Conservation (phyloP, 345 rosid genomes). For the Eucalyptus urophylla region DNA sequence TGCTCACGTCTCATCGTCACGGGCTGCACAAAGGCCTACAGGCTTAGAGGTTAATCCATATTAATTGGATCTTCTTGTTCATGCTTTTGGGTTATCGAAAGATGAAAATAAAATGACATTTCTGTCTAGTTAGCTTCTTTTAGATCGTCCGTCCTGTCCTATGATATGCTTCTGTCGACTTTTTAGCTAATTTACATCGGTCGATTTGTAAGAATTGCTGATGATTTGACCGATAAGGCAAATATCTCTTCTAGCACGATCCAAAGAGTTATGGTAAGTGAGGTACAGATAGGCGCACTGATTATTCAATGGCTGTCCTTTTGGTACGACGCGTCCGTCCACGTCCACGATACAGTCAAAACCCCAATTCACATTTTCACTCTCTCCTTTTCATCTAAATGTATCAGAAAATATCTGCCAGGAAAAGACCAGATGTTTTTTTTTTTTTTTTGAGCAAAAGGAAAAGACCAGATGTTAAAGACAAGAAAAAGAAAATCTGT, state of each 20-base stretch:
- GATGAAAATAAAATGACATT: background rate
- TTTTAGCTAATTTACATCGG: background rate
- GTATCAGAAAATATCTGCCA: background rate
- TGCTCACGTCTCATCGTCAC: background rate
- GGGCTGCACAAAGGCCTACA: background rate
- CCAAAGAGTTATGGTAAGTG: background rate
- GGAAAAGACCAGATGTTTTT: background rate
- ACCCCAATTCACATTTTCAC: background rate
- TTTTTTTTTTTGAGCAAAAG: too few species aligned
- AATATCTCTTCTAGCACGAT: background rate
- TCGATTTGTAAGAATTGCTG: background rate
- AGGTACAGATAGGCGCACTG: background rate
- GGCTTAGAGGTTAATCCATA: background rate
- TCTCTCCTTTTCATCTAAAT: background rate
- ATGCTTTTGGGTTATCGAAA: background rate
- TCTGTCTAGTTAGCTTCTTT: background rate
- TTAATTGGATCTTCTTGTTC: background rate
- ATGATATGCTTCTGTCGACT: background rate
- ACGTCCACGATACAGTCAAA: background rate
- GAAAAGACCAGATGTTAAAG: background rate
- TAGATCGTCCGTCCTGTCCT: background rate
- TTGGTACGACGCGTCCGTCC: background rate
- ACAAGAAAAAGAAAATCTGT: background rate
- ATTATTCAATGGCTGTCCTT: background rate
- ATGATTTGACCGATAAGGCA: background rate